Conservation (phyloP, 331 rosid species). For the Malus hybrid region DNA sequence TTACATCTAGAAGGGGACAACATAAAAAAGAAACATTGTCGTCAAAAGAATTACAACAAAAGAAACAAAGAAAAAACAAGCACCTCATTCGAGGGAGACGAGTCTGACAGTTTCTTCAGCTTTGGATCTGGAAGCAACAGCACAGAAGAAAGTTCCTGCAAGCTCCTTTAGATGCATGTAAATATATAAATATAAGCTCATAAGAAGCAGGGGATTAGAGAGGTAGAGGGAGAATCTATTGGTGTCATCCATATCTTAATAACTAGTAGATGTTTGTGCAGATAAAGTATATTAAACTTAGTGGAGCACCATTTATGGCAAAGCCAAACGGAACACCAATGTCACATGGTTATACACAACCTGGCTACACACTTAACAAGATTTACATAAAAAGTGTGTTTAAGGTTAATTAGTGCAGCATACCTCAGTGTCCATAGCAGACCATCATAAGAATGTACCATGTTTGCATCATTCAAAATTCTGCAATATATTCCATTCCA, state of each 20-base stretch:
- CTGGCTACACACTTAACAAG: background rate
- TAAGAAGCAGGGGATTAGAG: background rate
- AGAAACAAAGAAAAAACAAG: background rate
- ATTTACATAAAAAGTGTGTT: slow-evolving; percentile 8
- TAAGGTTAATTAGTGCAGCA: slow-evolving; percentile 17
- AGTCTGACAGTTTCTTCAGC: slow-evolving; percentile 30
- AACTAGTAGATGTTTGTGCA: background rate
- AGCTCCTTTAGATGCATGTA: slow-evolving; percentile 47
- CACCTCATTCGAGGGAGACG: slow-evolving; percentile 48
- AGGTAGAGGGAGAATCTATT: background rate
- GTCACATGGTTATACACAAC: background rate
- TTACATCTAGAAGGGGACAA: background rate
- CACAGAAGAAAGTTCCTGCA: slow-evolving; percentile 80
- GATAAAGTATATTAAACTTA: background rate
- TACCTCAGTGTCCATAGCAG: slow-evolving; percentile 88
- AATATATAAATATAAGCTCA: slow-evolving; percentile 24
- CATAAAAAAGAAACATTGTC: background rate
- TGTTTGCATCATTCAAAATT: slow-evolving; percentile 72
- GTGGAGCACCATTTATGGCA: background rate
- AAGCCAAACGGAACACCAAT: background rate
- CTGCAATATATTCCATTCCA: slow-evolving; percentile 43
- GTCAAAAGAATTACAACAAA: background rate
- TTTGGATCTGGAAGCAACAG: slow-evolving; percentile 41
- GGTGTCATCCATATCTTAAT: background rate
- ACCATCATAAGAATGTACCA: slow-evolving; percentile 74